Percentiles rank a stretch among this genome's conserved stretches.
These are phyloP conservation scores for Rhododendron griersonianum DNA, from an alignment of 148 eudicot species.

Conservation along the genomic window DNA sequence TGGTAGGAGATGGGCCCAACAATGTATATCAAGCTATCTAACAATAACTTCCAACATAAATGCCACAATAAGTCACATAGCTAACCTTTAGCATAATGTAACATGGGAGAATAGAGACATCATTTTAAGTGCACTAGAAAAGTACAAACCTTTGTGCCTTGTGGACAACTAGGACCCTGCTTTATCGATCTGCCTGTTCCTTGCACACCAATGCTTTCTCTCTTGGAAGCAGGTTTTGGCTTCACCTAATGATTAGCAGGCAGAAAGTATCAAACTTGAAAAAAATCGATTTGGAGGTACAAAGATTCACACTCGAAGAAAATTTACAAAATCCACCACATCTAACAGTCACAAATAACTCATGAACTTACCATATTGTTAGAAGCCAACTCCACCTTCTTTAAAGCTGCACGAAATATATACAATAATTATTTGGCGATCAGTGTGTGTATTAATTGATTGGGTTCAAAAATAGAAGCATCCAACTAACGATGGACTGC, in stretches of 20 bases:
- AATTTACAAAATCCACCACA: not conserved
- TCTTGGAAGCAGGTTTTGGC: slow-evolving; percentile 38
- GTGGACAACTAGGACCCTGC: slow-evolving; percentile 34
- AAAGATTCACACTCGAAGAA: not conserved
- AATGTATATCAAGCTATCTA: too few relatives aligned
- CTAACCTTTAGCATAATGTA: not conserved
- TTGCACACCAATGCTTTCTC: slow-evolving; percentile 29
- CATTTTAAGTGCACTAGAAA: not conserved
- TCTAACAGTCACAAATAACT: not conserved
- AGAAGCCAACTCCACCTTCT: slow-evolving; percentile 31
- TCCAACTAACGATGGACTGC: not conserved
- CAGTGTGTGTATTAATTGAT: not conserved
- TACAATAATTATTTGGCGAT: slow-evolving; percentile 6
- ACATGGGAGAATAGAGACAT: not conserved
- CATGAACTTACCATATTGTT: slow-evolving; percentile 39
- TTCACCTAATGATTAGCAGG: slow-evolving; percentile 31
- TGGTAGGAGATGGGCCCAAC: too few relatives aligned
- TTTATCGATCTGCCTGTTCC: slow-evolving; percentile 37
- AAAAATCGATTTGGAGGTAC: not conserved
- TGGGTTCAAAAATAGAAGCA: not conserved
- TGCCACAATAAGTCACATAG: not conserved
- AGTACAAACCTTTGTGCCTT: slow-evolving; percentile 43
- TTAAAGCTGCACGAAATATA: slow-evolving; percentile 34
- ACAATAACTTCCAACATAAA: not conserved
- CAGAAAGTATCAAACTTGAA: not conserved